Evolutionary conservation across 1,139 yeast genomes (phyloP).

Genomic region (Yamadazyma songkhlaensis): DNA sequence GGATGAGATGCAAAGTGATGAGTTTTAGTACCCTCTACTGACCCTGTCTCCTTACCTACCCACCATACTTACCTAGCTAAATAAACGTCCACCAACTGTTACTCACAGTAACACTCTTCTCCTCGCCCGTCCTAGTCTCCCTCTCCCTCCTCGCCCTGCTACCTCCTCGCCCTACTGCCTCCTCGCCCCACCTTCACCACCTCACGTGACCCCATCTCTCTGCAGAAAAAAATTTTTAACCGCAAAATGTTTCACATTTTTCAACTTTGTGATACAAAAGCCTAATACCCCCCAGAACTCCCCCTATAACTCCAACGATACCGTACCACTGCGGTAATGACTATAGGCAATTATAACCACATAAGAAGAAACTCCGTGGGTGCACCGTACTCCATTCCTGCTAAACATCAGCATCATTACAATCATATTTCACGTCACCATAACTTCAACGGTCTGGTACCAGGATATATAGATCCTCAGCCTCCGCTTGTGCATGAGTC

Average conservation of each 20-base stretch:
- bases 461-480: conserved; percentile 1
- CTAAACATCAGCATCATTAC: conserved; percentile 22
- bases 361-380: conserved; percentile 29
- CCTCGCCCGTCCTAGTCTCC: no score
- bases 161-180: not conserved
- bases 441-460: conserved; percentile 4
- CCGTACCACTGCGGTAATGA: no score
- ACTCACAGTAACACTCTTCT: no score
- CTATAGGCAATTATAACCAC: conserved; percentile 24
- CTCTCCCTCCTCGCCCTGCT: not conserved
- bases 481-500: no score
- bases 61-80: no score
- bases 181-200: no score
- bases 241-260: not conserved
- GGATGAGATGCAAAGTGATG: conserved; percentile 11
- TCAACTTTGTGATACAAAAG: not conserved
- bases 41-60: no score
- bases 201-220: conserved; percentile 6
- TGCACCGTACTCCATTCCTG: conserved; percentile 34
- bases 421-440: conserved; percentile 7
- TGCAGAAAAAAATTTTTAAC: conserved; percentile 3
- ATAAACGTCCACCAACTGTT: no score
- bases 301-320: no score
- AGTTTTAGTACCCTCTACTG: not conserved
- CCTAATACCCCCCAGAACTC: not conserved